Conservation (phyloP, 2,329 filamentous ascomycete species). For the Venturiaceae sp. region DNA sequence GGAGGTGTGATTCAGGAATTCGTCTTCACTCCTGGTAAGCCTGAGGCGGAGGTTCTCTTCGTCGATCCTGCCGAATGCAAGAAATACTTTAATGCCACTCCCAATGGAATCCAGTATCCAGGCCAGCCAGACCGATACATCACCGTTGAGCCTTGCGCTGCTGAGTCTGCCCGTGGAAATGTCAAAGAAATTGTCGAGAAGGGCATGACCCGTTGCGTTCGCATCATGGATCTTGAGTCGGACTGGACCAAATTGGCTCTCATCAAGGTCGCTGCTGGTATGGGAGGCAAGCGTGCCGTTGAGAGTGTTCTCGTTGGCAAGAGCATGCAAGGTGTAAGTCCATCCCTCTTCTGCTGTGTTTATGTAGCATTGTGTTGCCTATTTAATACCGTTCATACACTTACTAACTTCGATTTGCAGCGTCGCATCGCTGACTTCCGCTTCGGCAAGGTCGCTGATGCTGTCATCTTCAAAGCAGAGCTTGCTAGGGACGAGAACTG, state of each 20-base stretch:
- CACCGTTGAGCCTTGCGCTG: constrained; percentile 17
- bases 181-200: constrained; percentile 26
- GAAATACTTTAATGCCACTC: constrained; percentile 22
- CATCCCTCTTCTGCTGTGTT: background rate
- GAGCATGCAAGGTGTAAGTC: constrained; percentile 30
- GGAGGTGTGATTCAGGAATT: constrained; percentile 25
- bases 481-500: constrained; percentile 32
- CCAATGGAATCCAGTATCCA: constrained; percentile 21
- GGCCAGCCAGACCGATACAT: constrained; percentile 9
- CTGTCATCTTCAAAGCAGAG: constrained; percentile 32
- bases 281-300: constrained; percentile 27
- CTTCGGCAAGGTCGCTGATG: constrained; percentile 36
- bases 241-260: constrained; percentile 28
- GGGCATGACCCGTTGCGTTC: constrained; percentile 35
- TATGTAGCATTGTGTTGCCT: background rate
- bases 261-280: constrained; percentile 26
- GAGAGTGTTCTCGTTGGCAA: constrained; percentile 34
- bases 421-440: constrained; percentile 35
- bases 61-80: constrained; percentile 21
- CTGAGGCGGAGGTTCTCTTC: constrained; percentile 21
- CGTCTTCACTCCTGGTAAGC: constrained; percentile 15
- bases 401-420: constrained; percentile 18
- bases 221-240: constrained; percentile 30
- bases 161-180: constrained; percentile 25
- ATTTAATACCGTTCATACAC: background rate